phyloP scores from a whole-genome alignment of 2,329 filamentous ascomycete species.

The Colletotrichum sp. region DNA sequence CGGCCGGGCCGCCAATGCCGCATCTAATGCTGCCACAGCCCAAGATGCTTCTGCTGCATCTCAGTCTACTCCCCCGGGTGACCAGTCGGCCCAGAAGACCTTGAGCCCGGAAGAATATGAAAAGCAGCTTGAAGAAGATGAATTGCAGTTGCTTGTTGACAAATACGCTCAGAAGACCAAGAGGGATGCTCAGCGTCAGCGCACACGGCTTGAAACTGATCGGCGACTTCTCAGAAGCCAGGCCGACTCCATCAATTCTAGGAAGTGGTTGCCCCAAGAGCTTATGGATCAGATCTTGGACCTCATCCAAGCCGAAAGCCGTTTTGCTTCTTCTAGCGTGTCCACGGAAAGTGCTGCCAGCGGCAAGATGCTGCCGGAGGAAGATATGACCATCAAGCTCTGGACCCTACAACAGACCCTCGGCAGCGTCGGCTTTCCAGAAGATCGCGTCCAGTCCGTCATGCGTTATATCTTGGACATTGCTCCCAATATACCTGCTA shows the following conservation, averaged over 20 bases:
- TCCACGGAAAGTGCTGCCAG: conserved; percentile 43
- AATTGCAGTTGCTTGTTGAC: conserved; percentile 86
- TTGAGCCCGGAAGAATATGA: conserved; percentile 90
- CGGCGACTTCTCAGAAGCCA: conserved; percentile 80
- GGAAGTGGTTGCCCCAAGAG: conserved; percentile 82
- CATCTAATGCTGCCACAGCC: background rate
- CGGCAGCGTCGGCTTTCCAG: conserved; percentile 69
- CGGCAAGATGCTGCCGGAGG: conserved; percentile 69
- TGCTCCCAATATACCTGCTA: conserved; percentile 62
- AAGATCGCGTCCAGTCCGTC: conserved; percentile 65
- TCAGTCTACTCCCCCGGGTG: conserved; percentile 23
- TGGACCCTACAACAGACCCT: conserved; percentile 86
- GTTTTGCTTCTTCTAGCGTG: conserved; percentile 58
- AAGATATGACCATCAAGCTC: conserved; percentile 78
- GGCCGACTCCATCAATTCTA: conserved; percentile 72
- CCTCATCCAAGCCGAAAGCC: conserved; percentile 70
- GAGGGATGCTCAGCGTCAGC: conserved; percentile 79
- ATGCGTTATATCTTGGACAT: conserved; percentile 72
- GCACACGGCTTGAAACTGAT: conserved; percentile 82
- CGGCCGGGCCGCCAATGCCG: background rate
- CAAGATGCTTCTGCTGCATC: conserved; percentile 31
- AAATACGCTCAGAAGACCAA: conserved; percentile 80
- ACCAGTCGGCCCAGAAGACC: conserved; percentile 41
- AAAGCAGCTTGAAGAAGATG: conserved; percentile 85
- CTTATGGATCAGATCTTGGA: conserved; percentile 79